phyloP scores from a whole-genome alignment of 352 stramenopile species.

The Nothophytophthora sp. region DNA sequence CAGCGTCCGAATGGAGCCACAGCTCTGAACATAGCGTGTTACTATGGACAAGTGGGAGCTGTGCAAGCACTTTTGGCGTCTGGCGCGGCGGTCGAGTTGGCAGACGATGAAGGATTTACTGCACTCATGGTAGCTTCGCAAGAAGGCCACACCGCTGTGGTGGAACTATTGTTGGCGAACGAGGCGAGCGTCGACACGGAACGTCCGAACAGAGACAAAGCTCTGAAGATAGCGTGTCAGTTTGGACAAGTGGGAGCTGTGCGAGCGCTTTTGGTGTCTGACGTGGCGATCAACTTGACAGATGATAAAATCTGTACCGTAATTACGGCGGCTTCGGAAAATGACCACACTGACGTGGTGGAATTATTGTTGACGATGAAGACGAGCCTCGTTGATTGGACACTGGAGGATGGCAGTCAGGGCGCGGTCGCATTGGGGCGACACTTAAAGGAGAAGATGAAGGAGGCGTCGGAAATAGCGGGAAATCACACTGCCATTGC shows the following conservation, averaged over 20 bases:
- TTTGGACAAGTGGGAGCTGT: neutral
- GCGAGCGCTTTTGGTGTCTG: neutral
- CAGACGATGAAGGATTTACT: neutral
- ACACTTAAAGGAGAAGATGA: too few species aligned
- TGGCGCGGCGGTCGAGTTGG: neutral
- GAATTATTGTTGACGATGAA: neutral
- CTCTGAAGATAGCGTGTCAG: neutral
- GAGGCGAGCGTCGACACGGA: neutral
- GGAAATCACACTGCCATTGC: too few species aligned
- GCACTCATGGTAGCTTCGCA: neutral
- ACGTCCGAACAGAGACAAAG: neutral
- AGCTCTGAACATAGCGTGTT: neutral
- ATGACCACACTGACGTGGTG: neutral
- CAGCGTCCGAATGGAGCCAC: neutral
- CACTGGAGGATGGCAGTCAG: too few species aligned
- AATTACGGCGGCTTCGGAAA: too few species aligned
- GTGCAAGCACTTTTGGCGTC: neutral
- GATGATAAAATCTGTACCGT: too few species aligned
- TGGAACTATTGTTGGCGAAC: neutral
- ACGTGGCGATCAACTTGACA: conserved; percentile 2
- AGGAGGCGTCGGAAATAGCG: too few species aligned
- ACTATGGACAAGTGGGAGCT: neutral
- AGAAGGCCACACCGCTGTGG: neutral
- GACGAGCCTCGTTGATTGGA: too few species aligned
- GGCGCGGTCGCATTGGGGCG: too few species aligned